Base-by-base conservation (phyloP, 768 basidiomycete genomes). In the Suillus cothurnatus region DNA sequence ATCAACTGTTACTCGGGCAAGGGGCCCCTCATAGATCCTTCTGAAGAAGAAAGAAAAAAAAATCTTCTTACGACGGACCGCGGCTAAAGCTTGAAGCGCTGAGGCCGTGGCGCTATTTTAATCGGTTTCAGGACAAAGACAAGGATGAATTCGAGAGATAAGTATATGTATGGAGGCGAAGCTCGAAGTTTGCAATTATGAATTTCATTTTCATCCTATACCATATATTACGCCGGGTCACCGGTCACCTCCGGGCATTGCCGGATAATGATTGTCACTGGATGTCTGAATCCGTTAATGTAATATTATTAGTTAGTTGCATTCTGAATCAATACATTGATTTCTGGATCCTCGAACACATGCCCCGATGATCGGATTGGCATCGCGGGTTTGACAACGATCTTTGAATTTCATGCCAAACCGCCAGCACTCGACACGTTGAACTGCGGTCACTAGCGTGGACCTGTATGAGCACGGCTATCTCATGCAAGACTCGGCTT, bases 271-370 rank as follows among this genome's bases (percentile, higher is more conserved):
- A 55, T 55, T 55, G 53, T 55, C 53, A 55, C 53, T 55, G 11
- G 19, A 17, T 11, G 26, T 58, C 38, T 58, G 57, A 58, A 38
- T 58, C 26, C 11, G 19, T 31, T 21, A 28, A 43, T 59, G 26
- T 59, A 39, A 43, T 59, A 41, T 41, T 41, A 59, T 59, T 41
- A 55, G 53, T 55, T 55, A 21, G 11, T 21, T 21, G 31, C 1
- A 34, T 34, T 34, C 34, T 23, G 26, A 26, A 3, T 50, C 23
- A 49, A 15, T 15, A 28, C 7, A 8, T 26, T n/a, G n/a, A n/a
- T 57, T 57, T 36, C 26, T n/a, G n/a, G n/a, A n/a, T 59, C 38
- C 58, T 59, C 58, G 58, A 59, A 19, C 58, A 31, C 58, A 59
- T 59, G 58, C 41, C 58, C 53, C 38, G 58, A 38, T 59, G 11